These are phyloP conservation scores for Apiospora hydei DNA, from an alignment of 2,329 filamentous ascomycete genomes.

Conservation along the genomic window DNA sequence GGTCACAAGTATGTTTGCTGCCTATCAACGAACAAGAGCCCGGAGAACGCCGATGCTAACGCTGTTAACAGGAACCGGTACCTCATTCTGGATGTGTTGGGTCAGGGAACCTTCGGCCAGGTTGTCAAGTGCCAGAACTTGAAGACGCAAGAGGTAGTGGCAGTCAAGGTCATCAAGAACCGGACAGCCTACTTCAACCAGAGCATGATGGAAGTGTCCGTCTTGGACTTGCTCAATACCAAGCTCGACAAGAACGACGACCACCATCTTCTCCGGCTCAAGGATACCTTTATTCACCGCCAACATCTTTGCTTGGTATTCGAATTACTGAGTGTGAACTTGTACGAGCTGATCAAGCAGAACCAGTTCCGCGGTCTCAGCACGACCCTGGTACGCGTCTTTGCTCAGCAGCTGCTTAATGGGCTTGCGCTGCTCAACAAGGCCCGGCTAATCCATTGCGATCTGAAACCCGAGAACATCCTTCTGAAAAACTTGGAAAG, in stretches of 20 bases:
- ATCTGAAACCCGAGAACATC: conserved; percentile 98
- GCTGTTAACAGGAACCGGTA: conserved; percentile 77
- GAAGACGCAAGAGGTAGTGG: conserved; percentile 97
- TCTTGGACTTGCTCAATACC: conserved; percentile 94
- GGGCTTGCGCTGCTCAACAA: conserved; percentile 93
- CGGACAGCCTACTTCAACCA: conserved; percentile 99
- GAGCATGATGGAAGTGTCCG: conserved; percentile 99
- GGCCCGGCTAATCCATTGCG: conserved; percentile 95
- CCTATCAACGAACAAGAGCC: conserved; percentile 23
- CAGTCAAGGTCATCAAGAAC: conserved; percentile 99
- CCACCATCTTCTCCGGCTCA: conserved; percentile 90
- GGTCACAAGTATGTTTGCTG: conserved; percentile 80
- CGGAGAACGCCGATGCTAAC: background rate
- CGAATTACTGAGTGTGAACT: conserved; percentile 93
- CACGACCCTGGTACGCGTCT: conserved; percentile 95
- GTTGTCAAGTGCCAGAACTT: conserved; percentile 99
- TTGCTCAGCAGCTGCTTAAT: conserved; percentile 95
- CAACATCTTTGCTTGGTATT: conserved; percentile 98
- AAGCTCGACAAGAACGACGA: conserved; percentile 99
- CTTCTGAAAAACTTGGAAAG: conserved; percentile 97
- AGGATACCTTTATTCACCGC: conserved; percentile 97
- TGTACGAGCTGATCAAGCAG: conserved; percentile 99
- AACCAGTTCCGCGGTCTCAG: conserved; percentile 98
- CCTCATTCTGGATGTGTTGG: conserved; percentile 93
- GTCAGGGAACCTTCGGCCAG: conserved; percentile 97